phyloP scores from a whole-genome alignment of 1,139 yeast species.

The Suhomyces kunorum region DNA sequence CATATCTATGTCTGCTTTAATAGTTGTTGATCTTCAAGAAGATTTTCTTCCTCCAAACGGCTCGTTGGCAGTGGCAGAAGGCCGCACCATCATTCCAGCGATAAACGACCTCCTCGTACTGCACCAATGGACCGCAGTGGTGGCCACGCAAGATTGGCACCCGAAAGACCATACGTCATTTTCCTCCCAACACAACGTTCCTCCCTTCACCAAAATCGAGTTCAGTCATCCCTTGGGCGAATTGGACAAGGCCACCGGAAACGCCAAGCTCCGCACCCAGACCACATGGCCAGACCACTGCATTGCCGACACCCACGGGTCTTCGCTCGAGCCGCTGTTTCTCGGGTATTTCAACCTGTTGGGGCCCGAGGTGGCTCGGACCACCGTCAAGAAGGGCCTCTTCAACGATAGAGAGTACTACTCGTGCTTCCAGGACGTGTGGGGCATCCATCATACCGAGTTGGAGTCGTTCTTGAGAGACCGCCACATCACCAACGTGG shows the following conservation, averaged over 20 bases:
- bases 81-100: slow-evolving; percentile 57
- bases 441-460: slow-evolving; percentile 74
- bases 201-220: slow-evolving; percentile 53
- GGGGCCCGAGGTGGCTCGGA: slow-evolving; percentile 27
- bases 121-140: slow-evolving; percentile 59
- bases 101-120: slow-evolving; percentile 46
- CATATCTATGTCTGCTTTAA: slow-evolving; percentile 45
- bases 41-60: slow-evolving; percentile 84
- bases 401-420: slow-evolving; percentile 77
- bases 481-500: slow-evolving; percentile 57
- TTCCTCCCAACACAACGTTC: slow-evolving; percentile 63
- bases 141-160: slow-evolving; percentile 90
- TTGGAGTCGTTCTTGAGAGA: slow-evolving; percentile 49
- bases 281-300: slow-evolving; percentile 92
- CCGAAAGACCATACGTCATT: slow-evolving; percentile 77
- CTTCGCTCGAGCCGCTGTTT: slow-evolving; percentile 57
- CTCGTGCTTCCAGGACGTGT: slow-evolving; percentile 82
- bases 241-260: slow-evolving; percentile 27
- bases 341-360: slow-evolving; percentile 26
- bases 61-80: slow-evolving; percentile 68
- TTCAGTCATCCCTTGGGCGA: slow-evolving; percentile 55
- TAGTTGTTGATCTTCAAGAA: slow-evolving; percentile 79
- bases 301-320: slow-evolving; percentile 68
- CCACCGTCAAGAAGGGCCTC: slow-evolving; percentile 68
- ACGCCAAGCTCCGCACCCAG: slow-evolving; percentile 32